Evolutionary conservation across 2,329 filamentous ascomycete genomes (phyloP).

Genomic region (Trichoderma sp.): DNA sequence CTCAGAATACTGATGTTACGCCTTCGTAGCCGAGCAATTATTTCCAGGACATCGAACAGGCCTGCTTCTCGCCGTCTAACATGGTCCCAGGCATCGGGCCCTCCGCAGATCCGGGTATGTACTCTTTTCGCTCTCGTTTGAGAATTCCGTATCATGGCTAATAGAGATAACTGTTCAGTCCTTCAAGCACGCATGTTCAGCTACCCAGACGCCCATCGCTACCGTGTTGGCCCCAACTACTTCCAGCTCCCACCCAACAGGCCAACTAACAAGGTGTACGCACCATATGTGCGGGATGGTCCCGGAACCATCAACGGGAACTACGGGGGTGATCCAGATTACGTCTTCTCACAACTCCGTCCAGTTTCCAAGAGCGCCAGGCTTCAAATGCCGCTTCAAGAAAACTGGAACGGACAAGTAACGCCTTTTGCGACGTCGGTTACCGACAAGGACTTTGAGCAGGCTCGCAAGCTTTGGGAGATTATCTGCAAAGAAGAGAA

Average conservation of each 20-base stretch:
- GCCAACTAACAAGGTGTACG: conserved; percentile 48
- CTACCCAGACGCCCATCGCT: conserved; percentile 61
- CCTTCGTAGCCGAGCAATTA: conserved; percentile 54
- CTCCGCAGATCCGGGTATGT: conserved; percentile 53
- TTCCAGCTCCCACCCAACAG: conserved; percentile 61
- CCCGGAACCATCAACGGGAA: conserved; percentile 66
- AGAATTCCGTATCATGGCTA: not conserved
- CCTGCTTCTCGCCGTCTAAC: conserved; percentile 63
- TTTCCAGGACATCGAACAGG: conserved; percentile 68
- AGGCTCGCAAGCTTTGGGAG: conserved; percentile 49
- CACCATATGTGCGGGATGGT: conserved; percentile 73
- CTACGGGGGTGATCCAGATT: conserved; percentile 61
- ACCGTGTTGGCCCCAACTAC: conserved; percentile 63
- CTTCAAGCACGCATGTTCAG: conserved; percentile 60
- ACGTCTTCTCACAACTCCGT: conserved; percentile 35
- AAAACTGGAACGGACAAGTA: conserved; percentile 47
- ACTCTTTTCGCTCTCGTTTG: too few relatives aligned
- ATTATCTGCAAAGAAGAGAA: conserved; percentile 37
- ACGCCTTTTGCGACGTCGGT: conserved; percentile 46
- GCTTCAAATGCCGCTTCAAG: conserved; percentile 44
- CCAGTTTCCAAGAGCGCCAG: conserved; percentile 44
- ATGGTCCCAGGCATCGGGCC: conserved; percentile 63
- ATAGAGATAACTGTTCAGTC: conserved; percentile 32
- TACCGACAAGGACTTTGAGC: conserved; percentile 49
- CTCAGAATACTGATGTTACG: not conserved